Evolutionary conservation across 495 filamentous ascomycete genomes (phyloP).

Genomic region (Hyaloscypha bicolor): DNA sequence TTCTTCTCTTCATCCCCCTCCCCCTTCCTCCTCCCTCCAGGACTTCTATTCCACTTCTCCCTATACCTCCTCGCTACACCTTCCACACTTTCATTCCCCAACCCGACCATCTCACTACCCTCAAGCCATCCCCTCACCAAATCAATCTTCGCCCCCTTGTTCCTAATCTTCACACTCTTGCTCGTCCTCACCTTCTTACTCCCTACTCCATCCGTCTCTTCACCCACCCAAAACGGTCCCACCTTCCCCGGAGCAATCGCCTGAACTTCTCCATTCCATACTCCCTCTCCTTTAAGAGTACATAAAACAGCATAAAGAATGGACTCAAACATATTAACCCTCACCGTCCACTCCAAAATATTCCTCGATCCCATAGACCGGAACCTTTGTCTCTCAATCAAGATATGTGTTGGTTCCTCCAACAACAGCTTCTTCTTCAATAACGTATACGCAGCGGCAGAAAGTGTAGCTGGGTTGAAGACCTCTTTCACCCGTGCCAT

Average conservation of each 20-base stretch:
- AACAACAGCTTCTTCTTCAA: slow-evolving; percentile 54
- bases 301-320: slow-evolving; percentile 83
- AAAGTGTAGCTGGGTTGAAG: slow-evolving; percentile 26
- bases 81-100: slow-evolving; percentile 39
- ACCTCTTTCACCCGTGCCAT: slow-evolving; percentile 25
- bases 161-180: slow-evolving; percentile 35
- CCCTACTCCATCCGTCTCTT: slow-evolving; percentile 17
- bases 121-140: slow-evolving; percentile 60
- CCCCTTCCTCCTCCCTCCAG: slow-evolving; percentile 29
- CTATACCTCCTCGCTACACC: slow-evolving; percentile 49
- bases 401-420: slow-evolving; percentile 65
- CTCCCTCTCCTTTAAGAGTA: slow-evolving; percentile 50
- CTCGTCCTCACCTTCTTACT: slow-evolving; percentile 29
- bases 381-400: slow-evolving; percentile 91
- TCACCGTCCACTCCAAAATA: slow-evolving; percentile 86
- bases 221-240: slow-evolving; percentile 46
- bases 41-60: slow-evolving; percentile 42
- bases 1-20: slow-evolving; percentile 27
- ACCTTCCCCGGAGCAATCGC: slow-evolving; percentile 45
- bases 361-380: slow-evolving; percentile 64
- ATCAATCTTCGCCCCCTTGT: slow-evolving; percentile 58
- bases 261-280: slow-evolving; percentile 40
- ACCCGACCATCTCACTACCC: slow-evolving; percentile 35
- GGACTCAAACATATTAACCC: slow-evolving; percentile 86
- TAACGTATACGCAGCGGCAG: slow-evolving; percentile 56